Conservation (phyloP, 2,329 filamentous ascomycete genomes). For the Sporothrix mexicana region DNA sequence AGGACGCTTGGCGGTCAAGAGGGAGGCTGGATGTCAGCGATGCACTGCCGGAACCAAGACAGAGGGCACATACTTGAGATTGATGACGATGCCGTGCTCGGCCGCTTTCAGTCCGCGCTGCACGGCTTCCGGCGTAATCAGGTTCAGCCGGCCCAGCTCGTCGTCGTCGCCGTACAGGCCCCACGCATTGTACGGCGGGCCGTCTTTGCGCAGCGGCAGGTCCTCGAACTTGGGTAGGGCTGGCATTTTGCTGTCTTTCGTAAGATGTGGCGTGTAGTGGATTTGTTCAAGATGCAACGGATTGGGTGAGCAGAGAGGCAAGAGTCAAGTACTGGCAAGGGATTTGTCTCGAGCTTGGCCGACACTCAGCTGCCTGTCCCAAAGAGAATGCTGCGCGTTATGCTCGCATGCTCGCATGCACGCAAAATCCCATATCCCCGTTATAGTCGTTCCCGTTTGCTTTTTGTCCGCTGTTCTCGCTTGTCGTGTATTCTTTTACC, state of each 20-base stretch:
- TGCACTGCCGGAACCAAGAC: not conserved
- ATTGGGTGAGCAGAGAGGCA: too few relatives aligned
- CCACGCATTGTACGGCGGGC: slow-evolving; percentile 47
- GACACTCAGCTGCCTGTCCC: too few relatives aligned
- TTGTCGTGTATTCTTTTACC: too few relatives aligned
- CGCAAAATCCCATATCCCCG: too few relatives aligned
- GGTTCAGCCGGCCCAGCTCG: slow-evolving; percentile 45
- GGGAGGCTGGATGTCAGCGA: slow-evolving; percentile 5
- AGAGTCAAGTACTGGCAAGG: too few relatives aligned
- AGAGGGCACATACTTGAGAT: slow-evolving; percentile 4
- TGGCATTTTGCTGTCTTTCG: too few relatives aligned
- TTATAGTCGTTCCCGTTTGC: too few relatives aligned
- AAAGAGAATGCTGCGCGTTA: not conserved
- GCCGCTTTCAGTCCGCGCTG: slow-evolving; percentile 23
- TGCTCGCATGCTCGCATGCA: too few relatives aligned
- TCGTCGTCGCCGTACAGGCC: slow-evolving; percentile 54
- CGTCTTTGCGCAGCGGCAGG: slow-evolving; percentile 29
- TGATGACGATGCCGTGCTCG: slow-evolving; percentile 28
- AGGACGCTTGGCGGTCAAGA: slow-evolving; percentile 9
- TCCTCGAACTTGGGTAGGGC: slow-evolving; percentile 21
- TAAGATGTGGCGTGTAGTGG: not conserved
- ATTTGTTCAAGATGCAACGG: not conserved
- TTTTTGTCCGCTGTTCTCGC: too few relatives aligned
- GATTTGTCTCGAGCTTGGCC: too few relatives aligned
- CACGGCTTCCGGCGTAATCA: slow-evolving; percentile 33